A percentile compares a stretch with the other conserved stretches of the same genome.
Conservation (phyloP, 129 eudicot genomes). For the Lonicera japonica region DNA sequence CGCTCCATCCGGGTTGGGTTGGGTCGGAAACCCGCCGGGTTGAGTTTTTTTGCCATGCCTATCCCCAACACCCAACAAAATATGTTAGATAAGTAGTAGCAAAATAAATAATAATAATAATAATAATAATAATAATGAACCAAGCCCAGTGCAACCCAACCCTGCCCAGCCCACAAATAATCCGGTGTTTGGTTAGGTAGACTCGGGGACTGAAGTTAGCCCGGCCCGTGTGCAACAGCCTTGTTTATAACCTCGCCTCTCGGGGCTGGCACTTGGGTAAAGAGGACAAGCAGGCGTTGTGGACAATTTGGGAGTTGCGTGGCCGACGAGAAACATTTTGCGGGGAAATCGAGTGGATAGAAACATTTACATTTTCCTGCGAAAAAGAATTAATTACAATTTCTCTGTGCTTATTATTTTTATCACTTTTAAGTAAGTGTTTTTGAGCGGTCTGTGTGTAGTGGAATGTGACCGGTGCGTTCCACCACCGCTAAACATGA, state of each 20-base stretch:
- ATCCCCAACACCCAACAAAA: too few relatives aligned
- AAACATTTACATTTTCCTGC: background rate
- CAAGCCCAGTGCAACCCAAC: too few relatives aligned
- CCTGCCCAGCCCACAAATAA: too few relatives aligned
- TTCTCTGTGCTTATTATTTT: background rate
- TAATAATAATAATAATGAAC: too few relatives aligned
- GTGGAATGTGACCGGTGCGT: background rate
- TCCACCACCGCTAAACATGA: slow-evolving; percentile 13
- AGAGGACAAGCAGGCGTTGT: background rate
- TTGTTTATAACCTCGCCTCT: background rate
- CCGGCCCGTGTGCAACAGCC: too few relatives aligned
- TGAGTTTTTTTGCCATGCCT: too few relatives aligned
- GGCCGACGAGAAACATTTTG: slow-evolving; percentile 22
- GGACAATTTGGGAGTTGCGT: slow-evolving; percentile 9
- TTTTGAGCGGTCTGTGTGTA: background rate
- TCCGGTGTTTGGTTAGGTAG: too few relatives aligned
- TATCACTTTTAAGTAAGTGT: background rate
- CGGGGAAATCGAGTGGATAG: slow-evolving; percentile 34
- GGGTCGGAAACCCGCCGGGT: too few relatives aligned
- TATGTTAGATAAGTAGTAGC: too few relatives aligned
- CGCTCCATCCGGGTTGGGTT: too few relatives aligned
- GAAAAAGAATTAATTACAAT: too few relatives aligned
- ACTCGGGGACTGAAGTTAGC: background rate
- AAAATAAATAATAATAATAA: too few relatives aligned
- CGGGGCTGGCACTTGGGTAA: background rate